Evolutionary conservation across 139 green algal genomes (phyloP).

Genomic region (Picochlorum sp.): DNA sequence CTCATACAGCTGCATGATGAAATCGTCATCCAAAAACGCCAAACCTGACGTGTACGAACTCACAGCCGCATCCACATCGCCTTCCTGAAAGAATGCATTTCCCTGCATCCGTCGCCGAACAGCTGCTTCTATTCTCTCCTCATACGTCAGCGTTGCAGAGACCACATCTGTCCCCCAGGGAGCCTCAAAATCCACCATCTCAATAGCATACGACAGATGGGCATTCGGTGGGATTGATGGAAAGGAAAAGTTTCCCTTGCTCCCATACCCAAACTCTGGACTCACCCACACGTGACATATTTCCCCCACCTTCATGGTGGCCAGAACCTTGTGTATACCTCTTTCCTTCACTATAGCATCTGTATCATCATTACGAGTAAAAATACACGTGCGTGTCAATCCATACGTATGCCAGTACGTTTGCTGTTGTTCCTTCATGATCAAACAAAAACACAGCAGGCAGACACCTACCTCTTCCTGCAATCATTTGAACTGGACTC

Average conservation of each 20-base stretch:
- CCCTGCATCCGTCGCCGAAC: conserved; percentile 50
- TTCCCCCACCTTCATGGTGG: conserved; percentile 58
- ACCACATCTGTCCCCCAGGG: conserved; percentile 22
- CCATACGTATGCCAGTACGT: too few relatives aligned
- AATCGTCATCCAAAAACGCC: conserved; percentile 70
- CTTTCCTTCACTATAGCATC: conserved; percentile 27
- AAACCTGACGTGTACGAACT: conserved; percentile 56
- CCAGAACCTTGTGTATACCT: conserved; percentile 52
- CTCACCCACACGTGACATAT: conserved; percentile 36
- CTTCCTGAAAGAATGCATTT: conserved; percentile 56
- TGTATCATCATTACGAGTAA: conserved; percentile 11
- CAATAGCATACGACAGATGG: conserved; percentile 57
- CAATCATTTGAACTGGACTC: conserved; percentile 44
- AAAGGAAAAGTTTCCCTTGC: conserved; percentile 69
- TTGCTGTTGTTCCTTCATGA: neutral
- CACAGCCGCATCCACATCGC: conserved; percentile 36
- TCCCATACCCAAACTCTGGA: conserved; percentile 37
- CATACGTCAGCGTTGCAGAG: conserved; percentile 21
- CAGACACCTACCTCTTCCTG: conserved; percentile 49
- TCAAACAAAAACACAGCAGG: neutral
- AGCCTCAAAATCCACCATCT: conserved; percentile 60
- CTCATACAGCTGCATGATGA: conserved; percentile 72
- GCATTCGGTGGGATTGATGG: conserved; percentile 56
- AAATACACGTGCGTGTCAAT: neutral
- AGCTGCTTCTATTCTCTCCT: conserved; percentile 56